Base-by-base conservation (phyloP, 768 basidiomycete species). In the Dioszegia hungarica region DNA sequence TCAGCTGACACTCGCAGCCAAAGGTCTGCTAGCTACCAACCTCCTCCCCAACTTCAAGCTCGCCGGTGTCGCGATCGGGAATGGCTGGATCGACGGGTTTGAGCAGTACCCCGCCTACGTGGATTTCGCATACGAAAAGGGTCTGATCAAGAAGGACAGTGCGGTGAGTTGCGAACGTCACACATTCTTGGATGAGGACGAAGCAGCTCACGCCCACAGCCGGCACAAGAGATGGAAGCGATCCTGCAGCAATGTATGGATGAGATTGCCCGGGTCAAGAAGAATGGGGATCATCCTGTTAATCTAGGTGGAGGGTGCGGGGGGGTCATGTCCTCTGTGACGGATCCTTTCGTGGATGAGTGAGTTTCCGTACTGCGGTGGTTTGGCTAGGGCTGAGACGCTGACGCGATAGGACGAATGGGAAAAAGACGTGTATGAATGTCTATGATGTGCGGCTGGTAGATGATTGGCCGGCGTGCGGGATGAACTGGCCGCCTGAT, bases 401-500 rank as follows among this genome's bases (percentile, higher is more conserved):
- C 28, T 40, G 52, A 54, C 14, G 1, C 2, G 29, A n/a, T 63
- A 91, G 89, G 34, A 79, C 85, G 38, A 80, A 89, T 49, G 88
- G 85, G 11, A 78, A 80, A 61, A 77, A 81, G 25, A 85, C 85
- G 78, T 99, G 95, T 72, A 79, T 93, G 59, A 99, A 99, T 73
- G 84, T 97, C 36, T 99, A 99, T 65, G 95, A 99, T 70, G 83
- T 97, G 14, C 87, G 95, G 24, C 78, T 87, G n/a, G 85, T 88
- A 53, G 95, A 99, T 72, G 81, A 82, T 12, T 78, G 73, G 33
- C 95, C 95, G 17, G 86, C 84, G 0, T 99, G 95, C 75, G 95
- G 94, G 2, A 89, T 94, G 90, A 94, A 92, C 77, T 99, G 93
- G 94, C 94, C 93, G 6, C 85, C 86, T 31, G 90, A 92, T 67